phyloP scores from a whole-genome alignment of 768 basidiomycete genomes.

The Lyophyllum shimeji region DNA sequence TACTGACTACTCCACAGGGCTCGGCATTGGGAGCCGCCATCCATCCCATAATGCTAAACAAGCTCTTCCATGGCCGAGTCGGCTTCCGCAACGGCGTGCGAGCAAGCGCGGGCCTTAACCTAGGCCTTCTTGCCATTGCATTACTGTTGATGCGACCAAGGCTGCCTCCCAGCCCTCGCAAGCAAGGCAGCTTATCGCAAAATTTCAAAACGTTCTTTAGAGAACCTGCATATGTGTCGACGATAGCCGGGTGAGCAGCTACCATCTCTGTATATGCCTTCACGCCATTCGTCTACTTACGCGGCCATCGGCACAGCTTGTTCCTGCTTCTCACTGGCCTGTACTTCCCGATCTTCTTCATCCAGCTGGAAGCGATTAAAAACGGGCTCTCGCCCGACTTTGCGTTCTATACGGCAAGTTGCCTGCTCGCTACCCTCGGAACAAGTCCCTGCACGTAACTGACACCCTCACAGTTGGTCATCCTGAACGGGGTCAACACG shows the following conservation, averaged over 20 bases:
- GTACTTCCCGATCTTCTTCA: constrained; percentile 56
- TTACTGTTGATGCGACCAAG: constrained; percentile 37
- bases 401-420: constrained; percentile 54
- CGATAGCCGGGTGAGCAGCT: constrained; percentile 33
- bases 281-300: background rate
- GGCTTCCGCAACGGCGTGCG: constrained; percentile 52
- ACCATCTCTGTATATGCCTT: background rate
- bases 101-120: constrained; percentile 35
- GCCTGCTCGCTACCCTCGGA: constrained; percentile 26
- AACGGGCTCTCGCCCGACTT: constrained; percentile 44
- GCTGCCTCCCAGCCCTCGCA: constrained; percentile 35
- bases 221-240: constrained; percentile 44
- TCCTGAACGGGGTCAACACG: constrained; percentile 50
- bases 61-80: constrained; percentile 43
- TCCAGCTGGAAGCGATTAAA: constrained; percentile 52
- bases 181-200: constrained; percentile 24
- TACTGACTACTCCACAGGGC: constrained; percentile 26
- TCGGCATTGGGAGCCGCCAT: constrained; percentile 58
- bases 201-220: constrained; percentile 33
- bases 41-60: constrained; percentile 70
- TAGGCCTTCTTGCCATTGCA: constrained; percentile 27
- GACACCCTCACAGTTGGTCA: constrained; percentile 37
- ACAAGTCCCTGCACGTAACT: background rate
- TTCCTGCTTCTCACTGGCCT: constrained; percentile 35
- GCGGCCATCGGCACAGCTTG: constrained; percentile 23